Evolutionary conservation across 2,329 filamentous ascomycete species (phyloP), one percentile per base, ranked within the genome.

Genomic region (Madurella fahalii): DNA sequence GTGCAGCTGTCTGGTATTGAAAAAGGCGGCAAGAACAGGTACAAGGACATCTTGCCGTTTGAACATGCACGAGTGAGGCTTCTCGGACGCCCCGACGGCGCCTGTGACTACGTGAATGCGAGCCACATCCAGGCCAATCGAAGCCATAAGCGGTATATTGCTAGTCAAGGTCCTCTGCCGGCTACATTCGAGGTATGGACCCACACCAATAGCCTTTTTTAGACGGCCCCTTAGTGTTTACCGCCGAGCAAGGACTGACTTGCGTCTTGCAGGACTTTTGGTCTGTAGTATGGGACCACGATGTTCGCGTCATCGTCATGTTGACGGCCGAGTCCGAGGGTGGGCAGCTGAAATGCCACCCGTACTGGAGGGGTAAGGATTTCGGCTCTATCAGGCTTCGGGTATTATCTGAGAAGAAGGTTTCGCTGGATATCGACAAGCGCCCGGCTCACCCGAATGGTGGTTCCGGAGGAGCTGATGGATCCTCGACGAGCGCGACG

Each of bases 31-130:
- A 97, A 97, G 75, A 99, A 99, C 64, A 83, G 94, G 9, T 99
- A 99, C 75, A 97, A 96, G 74, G 95, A 96, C 63, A 96, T 97
- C 53, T 86, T 95, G 72, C 94, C 94, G 0, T 99, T 95, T 68
- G 93, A 97, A 66, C 94, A 99, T 70, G 86, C 90, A 2, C 79
- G 94, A 56, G 94, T 99, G 51, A 90, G 83, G 61, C 72, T 99
- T 45, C 79, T 88, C 61, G 82, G 83, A 41, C 82, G 86, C 37
- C 74, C 80, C 0, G 74, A 80, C 1, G 86, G 85, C 12, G 79
- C 77, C 18, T 96, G 93, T 69, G 94, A 99, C 69, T 99, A 99
- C 66, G 85, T 99, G 72, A 99, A 99, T 67, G 94, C 92, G 16
- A 97, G 89, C 68, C 84, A 95, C 63, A 76, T 97, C 58, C 86